Evolutionary conservation across 495 filamentous ascomycete species (phyloP).

Genomic region (Penicillium nucicola): DNA sequence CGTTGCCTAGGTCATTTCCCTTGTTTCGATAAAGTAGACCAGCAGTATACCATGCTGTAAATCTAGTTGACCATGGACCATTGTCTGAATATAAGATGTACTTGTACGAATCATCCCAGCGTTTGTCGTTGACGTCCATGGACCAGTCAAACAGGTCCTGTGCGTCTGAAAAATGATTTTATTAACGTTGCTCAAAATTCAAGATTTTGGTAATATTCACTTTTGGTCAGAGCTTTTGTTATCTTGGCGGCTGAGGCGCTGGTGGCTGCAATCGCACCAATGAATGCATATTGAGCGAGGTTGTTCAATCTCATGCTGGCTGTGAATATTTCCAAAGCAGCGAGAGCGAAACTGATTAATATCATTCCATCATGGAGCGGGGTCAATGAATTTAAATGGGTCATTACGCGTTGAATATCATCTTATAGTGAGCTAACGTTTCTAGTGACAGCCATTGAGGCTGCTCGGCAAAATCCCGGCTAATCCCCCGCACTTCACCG

Average conservation of each 20-base stretch:
- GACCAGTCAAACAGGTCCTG: conserved; percentile 28
- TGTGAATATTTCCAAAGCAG: background rate
- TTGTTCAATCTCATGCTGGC: background rate
- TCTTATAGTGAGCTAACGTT: too few relatives aligned
- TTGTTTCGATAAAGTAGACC: conserved; percentile 26
- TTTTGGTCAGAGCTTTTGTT: conserved; percentile 11
- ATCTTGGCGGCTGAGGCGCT: conserved; percentile 10
- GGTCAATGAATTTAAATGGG: too few relatives aligned
- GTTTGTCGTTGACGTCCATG: conserved; percentile 25
- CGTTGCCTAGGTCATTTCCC: conserved; percentile 23
- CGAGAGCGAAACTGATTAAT: too few relatives aligned
- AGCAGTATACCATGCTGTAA: conserved; percentile 30
- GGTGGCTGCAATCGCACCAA: background rate
- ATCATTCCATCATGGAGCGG: too few relatives aligned
- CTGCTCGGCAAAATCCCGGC: too few relatives aligned
- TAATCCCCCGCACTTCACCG: too few relatives aligned
- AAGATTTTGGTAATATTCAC: background rate
- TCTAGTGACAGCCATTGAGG: too few relatives aligned
- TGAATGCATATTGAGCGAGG: background rate
- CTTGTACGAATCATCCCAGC: conserved; percentile 30
- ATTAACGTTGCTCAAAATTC: too few relatives aligned
- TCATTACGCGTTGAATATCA: too few relatives aligned
- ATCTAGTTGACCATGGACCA: conserved; percentile 29
- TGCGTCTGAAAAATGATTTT: conserved; percentile 20
- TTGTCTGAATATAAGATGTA: conserved; percentile 25